Evolutionary conservation across 352 stramenopile genomes (phyloP).

Genomic region (Pythium phragmitis): DNA sequence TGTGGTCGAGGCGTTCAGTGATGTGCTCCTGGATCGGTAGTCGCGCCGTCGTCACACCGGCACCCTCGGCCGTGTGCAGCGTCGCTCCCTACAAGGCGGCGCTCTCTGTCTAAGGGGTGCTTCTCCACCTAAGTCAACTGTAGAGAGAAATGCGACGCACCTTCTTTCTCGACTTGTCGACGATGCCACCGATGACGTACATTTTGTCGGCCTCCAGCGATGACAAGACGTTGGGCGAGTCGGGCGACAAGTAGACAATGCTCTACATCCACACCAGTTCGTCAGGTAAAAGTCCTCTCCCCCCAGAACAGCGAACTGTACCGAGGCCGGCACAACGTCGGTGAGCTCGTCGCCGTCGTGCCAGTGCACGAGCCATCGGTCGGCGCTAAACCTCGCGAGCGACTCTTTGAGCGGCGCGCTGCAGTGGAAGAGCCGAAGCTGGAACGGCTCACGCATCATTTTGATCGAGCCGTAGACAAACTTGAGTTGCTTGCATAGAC

Average conservation of each 20-base stretch:
- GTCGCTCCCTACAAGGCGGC: slow-evolving; percentile 35
- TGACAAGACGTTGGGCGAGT: slow-evolving; percentile 62
- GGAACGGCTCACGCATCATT: slow-evolving; percentile 60
- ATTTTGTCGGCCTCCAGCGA: slow-evolving; percentile 62
- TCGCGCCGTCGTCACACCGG: slow-evolving; percentile 52
- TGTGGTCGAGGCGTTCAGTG: slow-evolving; percentile 65
- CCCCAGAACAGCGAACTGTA: neutral
- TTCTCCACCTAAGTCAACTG: no score
- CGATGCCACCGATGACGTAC: slow-evolving; percentile 82
- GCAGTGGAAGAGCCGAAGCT: slow-evolving; percentile 60
- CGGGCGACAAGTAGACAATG: slow-evolving; percentile 77
- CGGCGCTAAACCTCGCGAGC: slow-evolving; percentile 62
- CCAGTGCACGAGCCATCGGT: slow-evolving; percentile 64
- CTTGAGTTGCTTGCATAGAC: slow-evolving; percentile 75
- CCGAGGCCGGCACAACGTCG: slow-evolving; percentile 36
- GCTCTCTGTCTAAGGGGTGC: no score
- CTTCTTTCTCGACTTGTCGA: slow-evolving; percentile 79
- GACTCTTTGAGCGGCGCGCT: slow-evolving; percentile 43
- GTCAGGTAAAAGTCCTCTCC: no score
- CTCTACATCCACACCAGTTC: slow-evolving; percentile 21
- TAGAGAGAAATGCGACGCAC: slow-evolving; percentile 14
- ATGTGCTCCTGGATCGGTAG: slow-evolving; percentile 78
- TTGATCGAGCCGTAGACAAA: slow-evolving; percentile 68
- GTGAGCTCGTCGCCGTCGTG: slow-evolving; percentile 35
- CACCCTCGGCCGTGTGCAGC: slow-evolving; percentile 43